Base-by-base conservation (phyloP, 352 stramenopile genomes). In the Pythium apleroticum region DNA sequence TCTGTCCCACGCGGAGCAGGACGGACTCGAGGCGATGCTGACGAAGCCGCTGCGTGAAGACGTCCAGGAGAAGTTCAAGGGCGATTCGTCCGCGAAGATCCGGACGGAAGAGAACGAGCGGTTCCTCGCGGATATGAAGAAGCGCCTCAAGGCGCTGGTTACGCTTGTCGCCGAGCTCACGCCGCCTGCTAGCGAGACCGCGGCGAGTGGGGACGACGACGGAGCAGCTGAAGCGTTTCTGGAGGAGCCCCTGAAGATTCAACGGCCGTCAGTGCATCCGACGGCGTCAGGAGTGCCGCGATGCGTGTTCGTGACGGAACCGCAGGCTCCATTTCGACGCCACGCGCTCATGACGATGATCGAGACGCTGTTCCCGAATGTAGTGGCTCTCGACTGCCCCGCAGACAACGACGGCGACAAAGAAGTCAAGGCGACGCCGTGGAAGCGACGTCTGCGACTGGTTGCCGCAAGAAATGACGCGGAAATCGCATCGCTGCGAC, bases 361-460 rank as follows among this genome's bases (percentile, higher is more conserved):
- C 14, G 56, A 75, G 35, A 77, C 77, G 33, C 53, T 74, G 46
- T 72, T 89, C 15, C 76, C 84, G 22, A 52, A 66, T 39, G 64
- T 76, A 9, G 2, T 83, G 19, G 68, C 74, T n/a, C 65, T 91
- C 14, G 84, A 93, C 63, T 93, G 84, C 62, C 67, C 63, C n/a
- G 73, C 73, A 8, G 84, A 93, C 63, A 91, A 93, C 59, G 56
- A 66, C 14, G 37, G 28, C 15, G 60, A 73, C 46, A 28, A 60
- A 5, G 68, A 63, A 4, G 72, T 77, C 27, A 55, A 74, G 52
- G 64, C 73, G 15, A 76, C 78, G 25, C 81, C 80, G 12, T 91
- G 82, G 84, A 82, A 78, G 63, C 78, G 81, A 25, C 76, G 82
- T 43, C 69, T 93, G 52, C 82, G 84, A 19, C 63, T 93, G 15